Base-by-base conservation (phyloP, 129 eudicot genomes). In the Pulicaria dysenterica region DNA sequence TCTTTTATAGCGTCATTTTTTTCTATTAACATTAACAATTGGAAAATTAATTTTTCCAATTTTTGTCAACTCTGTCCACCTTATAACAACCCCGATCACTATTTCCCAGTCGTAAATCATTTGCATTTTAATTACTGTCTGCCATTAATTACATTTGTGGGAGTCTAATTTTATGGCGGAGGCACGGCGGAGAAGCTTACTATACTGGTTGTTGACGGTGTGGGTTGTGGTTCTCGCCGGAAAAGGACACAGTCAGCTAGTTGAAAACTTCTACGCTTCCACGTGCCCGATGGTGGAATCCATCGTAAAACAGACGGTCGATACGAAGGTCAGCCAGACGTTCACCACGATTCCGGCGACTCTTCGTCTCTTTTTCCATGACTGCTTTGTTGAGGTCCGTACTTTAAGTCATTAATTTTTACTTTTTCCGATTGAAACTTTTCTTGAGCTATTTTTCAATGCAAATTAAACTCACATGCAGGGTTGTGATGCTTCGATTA, bases 401-500 rank as follows among this genome's bases (percentile, higher is more conserved):
- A 40, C 11, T 61, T 54, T 7, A 43, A 10, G 10, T 5, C 53
- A 16, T 8, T 70, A 5, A 24, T 19, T 60, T 39, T 58, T 69
- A 6, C 12, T 0, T 13, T 67, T 5, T 5, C 9, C 9, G 8
- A 39, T 37, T 11, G 24, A 47, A 5, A 36, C n/a, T 9, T 3
- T 12, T 57, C 58, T 10, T 67, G 31, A n/a, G 70, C 3, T 58
- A 9, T n/a, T 41, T 41, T 69, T 59, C 3, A 24, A 16, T 58
- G 68, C 62, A 58, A 57, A n/a, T n/a, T n/a, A n/a, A 70, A 53
- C 16, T 37, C 15, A 1, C 34, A 37, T 85, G 79, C 43, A 91
- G 97, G 97, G 97, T 51, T 88, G 93, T 77, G 97, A 91, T 80
- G 97, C 87, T 58, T 91, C 96, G 2, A 77, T 91, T 60, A 72